Conservation (phyloP, 129 eudicot species). For the Pseudognaphalium luteoalbum region DNA sequence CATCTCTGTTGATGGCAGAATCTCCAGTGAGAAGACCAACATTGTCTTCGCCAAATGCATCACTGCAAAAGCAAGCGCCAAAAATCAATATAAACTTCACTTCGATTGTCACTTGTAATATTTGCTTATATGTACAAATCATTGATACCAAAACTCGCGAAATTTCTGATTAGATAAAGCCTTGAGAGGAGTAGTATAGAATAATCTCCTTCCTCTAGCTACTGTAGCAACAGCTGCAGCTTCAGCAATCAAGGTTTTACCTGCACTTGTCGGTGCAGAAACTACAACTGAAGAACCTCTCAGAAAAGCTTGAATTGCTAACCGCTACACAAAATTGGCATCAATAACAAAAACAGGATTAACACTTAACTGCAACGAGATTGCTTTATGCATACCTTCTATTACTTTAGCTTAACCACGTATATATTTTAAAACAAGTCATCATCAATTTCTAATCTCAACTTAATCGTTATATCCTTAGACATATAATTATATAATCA, state of each 20-base stretch:
- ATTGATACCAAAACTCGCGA: constrained; percentile 78
- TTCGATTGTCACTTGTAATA: constrained; percentile 1
- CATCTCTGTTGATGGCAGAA: constrained; percentile 91
- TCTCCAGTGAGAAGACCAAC: constrained; percentile 98
- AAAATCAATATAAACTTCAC: neutral
- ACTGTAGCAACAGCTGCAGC: constrained; percentile 97
- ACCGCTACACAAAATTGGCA: constrained; percentile 48
- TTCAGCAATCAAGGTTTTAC: constrained; percentile 96
- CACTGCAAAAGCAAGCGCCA: constrained; percentile 51
- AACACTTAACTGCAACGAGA: neutral
- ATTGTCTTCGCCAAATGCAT: constrained; percentile 86
- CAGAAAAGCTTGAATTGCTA: constrained; percentile 88
- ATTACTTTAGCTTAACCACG: neutral
- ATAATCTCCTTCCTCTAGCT: constrained; percentile 82
- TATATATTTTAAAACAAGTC: neutral
- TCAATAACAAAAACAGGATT: neutral
- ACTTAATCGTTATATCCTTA: too few species aligned
- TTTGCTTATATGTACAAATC: constrained; percentile 22
- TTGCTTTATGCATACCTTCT: neutral
- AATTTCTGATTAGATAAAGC: constrained; percentile 97
- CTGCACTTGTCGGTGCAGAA: constrained; percentile 99
- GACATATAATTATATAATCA: too few species aligned
- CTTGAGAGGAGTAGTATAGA: constrained; percentile 97
- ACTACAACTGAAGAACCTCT: constrained; percentile 98
- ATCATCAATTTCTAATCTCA: neutral